Evolutionary conservation across 1,284 basidiomycete species (phyloP).

Genomic region (Pseudozyma sp.): DNA sequence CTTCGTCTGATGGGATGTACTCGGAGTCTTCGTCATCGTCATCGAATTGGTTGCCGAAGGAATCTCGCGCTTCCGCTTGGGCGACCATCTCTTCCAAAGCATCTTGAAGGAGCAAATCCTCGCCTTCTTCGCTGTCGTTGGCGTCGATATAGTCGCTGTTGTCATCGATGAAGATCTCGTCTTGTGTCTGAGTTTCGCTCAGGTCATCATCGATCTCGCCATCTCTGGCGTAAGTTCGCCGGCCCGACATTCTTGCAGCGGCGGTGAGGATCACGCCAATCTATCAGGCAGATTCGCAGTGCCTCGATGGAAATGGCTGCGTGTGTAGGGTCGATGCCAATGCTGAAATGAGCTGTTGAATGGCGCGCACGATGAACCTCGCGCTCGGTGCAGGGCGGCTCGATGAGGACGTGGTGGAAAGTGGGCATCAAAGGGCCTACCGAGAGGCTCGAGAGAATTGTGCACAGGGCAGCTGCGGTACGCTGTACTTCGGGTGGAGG

Average conservation of each 20-base stretch:
- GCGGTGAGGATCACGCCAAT: too few species aligned
- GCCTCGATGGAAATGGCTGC: background rate
- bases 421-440: background rate
- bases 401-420: background rate
- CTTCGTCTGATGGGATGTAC: constrained; percentile 30
- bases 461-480: constrained; percentile 22
- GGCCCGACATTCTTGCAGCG: constrained; percentile 7
- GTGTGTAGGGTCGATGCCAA: too few species aligned
- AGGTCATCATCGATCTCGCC: constrained; percentile 39
- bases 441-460: background rate
- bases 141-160: constrained; percentile 28
- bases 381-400: background rate
- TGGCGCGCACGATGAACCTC: too few species aligned
- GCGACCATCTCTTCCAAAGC: constrained; percentile 44
- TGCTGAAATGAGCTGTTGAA: too few species aligned
- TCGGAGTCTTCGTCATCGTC: constrained; percentile 45
- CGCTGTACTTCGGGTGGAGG: constrained; percentile 16
- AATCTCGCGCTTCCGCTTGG: constrained; percentile 34
- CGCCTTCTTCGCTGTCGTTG: constrained; percentile 45
- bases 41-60: constrained; percentile 28
- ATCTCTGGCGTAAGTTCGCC: constrained; percentile 14
- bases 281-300: background rate
- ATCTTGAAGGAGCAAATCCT: constrained; percentile 44
- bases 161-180: constrained; percentile 26
- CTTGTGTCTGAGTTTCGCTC: constrained; percentile 10